Conservation (phyloP, 148 eudicot genomes). For the Diospyros kaki region DNA sequence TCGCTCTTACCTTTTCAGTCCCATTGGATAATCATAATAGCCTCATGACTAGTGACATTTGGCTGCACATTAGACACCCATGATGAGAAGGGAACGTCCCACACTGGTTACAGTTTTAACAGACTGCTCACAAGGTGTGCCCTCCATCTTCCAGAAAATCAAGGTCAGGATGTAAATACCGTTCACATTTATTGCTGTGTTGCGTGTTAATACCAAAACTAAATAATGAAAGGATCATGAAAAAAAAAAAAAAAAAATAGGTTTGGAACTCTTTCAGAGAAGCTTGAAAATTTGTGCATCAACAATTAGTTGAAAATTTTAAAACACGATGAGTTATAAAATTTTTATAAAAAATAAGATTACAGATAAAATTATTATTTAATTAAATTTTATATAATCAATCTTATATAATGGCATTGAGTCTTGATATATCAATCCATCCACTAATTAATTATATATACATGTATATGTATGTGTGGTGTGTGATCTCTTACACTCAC, state of each 20-base stretch:
- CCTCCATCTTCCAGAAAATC: constrained; percentile 1
- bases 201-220: neutral
- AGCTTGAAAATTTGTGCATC: too few species aligned
- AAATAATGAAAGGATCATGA: neutral
- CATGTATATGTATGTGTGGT: too few species aligned
- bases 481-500: too few species aligned
- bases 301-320: too few species aligned
- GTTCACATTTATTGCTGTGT: neutral
- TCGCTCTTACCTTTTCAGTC: constrained; percentile 9
- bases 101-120: neutral
- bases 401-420: too few species aligned
- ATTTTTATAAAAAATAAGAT: too few species aligned
- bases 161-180: neutral
- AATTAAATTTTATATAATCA: too few species aligned
- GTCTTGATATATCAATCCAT: too few species aligned
- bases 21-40: constrained; percentile 9
- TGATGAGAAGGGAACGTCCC: neutral
- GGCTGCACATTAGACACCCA: constrained; percentile 8
- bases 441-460: too few species aligned
- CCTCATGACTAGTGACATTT: constrained; percentile 1
- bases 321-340: too few species aligned
- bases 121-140: neutral
- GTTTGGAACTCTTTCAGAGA: too few species aligned
- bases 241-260: neutral
- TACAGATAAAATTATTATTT: too few species aligned